Conservation (phyloP, 192 early-diverging fungal genomes). For the Backusella australiensis region DNA sequence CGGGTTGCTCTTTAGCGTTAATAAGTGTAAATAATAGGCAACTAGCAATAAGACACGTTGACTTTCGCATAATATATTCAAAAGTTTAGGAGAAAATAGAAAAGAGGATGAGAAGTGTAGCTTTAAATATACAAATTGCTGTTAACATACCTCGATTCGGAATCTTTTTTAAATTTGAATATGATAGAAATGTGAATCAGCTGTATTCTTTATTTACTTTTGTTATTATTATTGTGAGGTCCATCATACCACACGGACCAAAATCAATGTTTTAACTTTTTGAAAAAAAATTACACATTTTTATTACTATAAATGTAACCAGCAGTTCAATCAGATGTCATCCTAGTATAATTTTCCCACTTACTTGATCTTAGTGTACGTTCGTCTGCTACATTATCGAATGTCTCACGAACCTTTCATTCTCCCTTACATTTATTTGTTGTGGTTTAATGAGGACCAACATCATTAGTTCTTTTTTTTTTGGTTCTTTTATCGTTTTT, state of each 20-base stretch:
- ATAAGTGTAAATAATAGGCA: neutral
- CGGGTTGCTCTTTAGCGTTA: too few species aligned
- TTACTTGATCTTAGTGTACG: neutral
- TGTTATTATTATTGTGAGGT: neutral
- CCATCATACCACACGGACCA: neutral
- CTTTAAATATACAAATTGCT: neutral
- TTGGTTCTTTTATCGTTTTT: conserved; percentile 18
- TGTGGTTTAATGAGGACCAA: neutral
- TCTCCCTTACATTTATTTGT: neutral
- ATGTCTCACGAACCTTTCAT: neutral
- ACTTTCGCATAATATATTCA: neutral
- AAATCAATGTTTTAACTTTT: neutral
- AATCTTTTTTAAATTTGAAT: neutral
- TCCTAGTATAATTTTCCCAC: conserved; percentile 15
- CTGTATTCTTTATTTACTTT: conserved; percentile 8
- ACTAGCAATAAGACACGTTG: neutral
- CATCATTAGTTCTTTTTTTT: conserved; percentile 1
- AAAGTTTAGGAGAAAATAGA: neutral
- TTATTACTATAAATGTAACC: neutral
- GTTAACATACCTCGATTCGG: neutral
- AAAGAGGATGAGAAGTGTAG: neutral
- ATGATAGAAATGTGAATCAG: conserved; percentile 5
- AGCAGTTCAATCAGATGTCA: neutral
- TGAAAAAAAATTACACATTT: neutral
- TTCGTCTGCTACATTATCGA: conserved; percentile 17